A percentile compares a stretch with the other conserved stretches of the same genome.
Evolutionary conservation across 148 eudicot species (phyloP).

Genomic region (Chenopodium quinoa): DNA sequence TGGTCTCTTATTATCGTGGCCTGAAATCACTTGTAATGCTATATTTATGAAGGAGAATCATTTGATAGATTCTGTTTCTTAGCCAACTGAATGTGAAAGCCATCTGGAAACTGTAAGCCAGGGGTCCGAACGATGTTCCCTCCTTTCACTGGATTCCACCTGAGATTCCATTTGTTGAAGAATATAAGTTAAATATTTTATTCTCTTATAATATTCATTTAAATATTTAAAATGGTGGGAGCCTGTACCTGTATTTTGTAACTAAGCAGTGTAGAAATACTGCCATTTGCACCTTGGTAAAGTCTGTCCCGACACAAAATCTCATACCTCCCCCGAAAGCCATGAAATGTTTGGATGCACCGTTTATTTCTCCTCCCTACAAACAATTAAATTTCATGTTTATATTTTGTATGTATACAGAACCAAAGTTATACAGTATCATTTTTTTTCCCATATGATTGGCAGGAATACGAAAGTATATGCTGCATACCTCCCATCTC

Average conservation of each 20-base stretch:
- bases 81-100: slow-evolving; percentile 49
- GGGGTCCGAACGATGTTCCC: slow-evolving; percentile 72
- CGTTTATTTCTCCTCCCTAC: slow-evolving; percentile 56
- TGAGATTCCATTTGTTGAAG: slow-evolving; percentile 27
- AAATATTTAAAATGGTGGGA: not conserved
- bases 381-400: slow-evolving; percentile 4
- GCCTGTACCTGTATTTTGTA: slow-evolving; percentile 70
- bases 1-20: slow-evolving; percentile 8
- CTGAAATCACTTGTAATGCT: slow-evolving; percentile 10
- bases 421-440: not conserved
- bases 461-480: not conserved
- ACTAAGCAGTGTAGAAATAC: slow-evolving; percentile 67
- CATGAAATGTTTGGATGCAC: slow-evolving; percentile 76
- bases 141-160: slow-evolving; percentile 63
- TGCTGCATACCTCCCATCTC: slow-evolving; percentile 77
- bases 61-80: slow-evolving; percentile 21
- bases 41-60: slow-evolving; percentile 15
- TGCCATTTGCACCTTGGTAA: slow-evolving; percentile 77
- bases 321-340: slow-evolving; percentile 93
- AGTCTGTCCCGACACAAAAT: slow-evolving; percentile 82
- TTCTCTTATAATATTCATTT: slow-evolving; percentile 8
- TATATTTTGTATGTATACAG: not conserved
- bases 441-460: not conserved
- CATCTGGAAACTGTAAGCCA: slow-evolving; percentile 72
- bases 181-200: not conserved